phyloP scores from a whole-genome alignment of 257 asterid species.

The Gentiana macrophylla region DNA sequence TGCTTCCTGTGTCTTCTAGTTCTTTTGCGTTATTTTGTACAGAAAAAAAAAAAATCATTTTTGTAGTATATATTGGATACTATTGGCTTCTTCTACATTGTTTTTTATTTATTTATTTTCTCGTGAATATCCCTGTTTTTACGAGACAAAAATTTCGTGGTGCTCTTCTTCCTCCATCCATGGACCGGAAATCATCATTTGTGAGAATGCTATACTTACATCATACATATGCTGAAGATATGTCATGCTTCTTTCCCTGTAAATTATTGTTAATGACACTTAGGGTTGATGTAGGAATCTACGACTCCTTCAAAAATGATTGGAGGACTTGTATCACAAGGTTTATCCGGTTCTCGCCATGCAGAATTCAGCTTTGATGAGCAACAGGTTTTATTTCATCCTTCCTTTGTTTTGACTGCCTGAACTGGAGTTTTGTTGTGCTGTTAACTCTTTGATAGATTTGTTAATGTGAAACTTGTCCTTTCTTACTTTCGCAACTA shows the following conservation, averaged over 20 bases:
- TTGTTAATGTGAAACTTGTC: too few species aligned
- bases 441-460: background rate
- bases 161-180: constrained; percentile 52
- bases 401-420: background rate
- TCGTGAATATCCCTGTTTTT: constrained; percentile 7
- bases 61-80: too few species aligned
- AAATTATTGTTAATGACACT: constrained; percentile 2
- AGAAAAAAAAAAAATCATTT: too few species aligned
- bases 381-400: constrained; percentile 47
- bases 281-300: constrained; percentile 47
- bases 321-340: constrained; percentile 46
- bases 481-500: too few species aligned
- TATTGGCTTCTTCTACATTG: constrained; percentile 1
- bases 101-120: background rate
- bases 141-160: constrained; percentile 57
- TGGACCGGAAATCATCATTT: constrained; percentile 57
- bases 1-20: background rate
- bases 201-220: constrained; percentile 32
- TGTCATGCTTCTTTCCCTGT: constrained; percentile 12
- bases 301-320: constrained; percentile 87
- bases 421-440: background rate
- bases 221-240: background rate
- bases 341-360: constrained; percentile 78
- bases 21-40: too few species aligned
- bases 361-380: constrained; percentile 59